Conservation (phyloP, 495 filamentous ascomycete species). For the Hypoxylon subgilvum region DNA sequence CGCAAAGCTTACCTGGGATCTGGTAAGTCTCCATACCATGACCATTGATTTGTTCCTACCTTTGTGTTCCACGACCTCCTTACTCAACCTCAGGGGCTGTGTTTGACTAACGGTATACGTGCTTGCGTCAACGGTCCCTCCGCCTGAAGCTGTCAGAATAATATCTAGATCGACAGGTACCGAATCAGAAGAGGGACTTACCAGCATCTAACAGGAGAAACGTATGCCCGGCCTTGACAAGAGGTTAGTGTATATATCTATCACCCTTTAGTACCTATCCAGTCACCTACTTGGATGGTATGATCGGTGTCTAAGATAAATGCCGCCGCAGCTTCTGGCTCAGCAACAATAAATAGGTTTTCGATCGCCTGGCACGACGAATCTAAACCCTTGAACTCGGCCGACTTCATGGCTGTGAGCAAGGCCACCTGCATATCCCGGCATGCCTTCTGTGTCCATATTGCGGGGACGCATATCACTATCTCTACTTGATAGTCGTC, state of each 20-base stretch:
- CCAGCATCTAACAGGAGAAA: slow-evolving; percentile 27
- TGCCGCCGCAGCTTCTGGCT: slow-evolving; percentile 44
- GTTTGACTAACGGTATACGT: slow-evolving; percentile 45
- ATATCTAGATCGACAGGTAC: slow-evolving; percentile 21
- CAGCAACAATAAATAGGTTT: slow-evolving; percentile 41
- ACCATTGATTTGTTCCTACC: neutral
- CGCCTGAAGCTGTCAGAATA: slow-evolving; percentile 44
- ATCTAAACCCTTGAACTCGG: slow-evolving; percentile 29
- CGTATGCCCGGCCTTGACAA: too few species aligned
- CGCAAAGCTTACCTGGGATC: slow-evolving; percentile 16
- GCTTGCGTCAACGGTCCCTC: slow-evolving; percentile 53
- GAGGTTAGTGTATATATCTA: too few species aligned
- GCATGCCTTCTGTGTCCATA: slow-evolving; percentile 40
- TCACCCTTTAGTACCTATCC: neutral
- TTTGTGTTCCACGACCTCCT: slow-evolving; percentile 2
- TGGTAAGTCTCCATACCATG: too few species aligned
- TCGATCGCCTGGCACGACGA: slow-evolving; percentile 19
- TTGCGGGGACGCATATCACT: slow-evolving; percentile 42
- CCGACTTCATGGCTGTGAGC: slow-evolving; percentile 32
- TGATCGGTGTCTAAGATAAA: slow-evolving; percentile 28
- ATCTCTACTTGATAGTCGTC: slow-evolving; percentile 23
- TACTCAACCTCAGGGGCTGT: slow-evolving; percentile 35
- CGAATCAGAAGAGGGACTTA: slow-evolving; percentile 12
- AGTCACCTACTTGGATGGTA: neutral
- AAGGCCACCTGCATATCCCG: slow-evolving; percentile 42